phyloP scores from a whole-genome alignment of 768 basidiomycete genomes.

The Coprinellus micaceus region DNA sequence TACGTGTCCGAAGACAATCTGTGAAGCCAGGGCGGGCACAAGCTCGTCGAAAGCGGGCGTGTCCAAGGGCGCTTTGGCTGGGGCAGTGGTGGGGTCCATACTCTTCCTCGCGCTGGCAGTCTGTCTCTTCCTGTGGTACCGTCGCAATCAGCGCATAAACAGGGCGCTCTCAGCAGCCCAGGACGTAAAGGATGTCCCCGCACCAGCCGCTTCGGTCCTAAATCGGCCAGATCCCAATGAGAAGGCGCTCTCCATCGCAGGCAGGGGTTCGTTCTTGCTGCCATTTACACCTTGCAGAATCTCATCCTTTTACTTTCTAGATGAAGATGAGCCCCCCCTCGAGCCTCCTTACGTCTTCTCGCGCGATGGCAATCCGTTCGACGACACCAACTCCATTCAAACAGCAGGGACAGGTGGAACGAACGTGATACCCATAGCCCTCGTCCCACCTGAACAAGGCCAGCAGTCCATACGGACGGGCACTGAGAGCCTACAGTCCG shows the following conservation, averaged over 20 bases:
- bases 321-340: constrained; percentile 23
- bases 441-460: constrained; percentile 59
- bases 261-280: constrained; percentile 14
- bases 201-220: constrained; percentile 72
- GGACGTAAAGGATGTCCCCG: constrained; percentile 59
- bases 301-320: constrained; percentile 2
- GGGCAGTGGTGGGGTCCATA: constrained; percentile 64
- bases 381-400: constrained; percentile 75
- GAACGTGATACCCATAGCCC: constrained; percentile 84
- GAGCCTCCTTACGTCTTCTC: constrained; percentile 1
- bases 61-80: constrained; percentile 70
- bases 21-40: constrained; percentile 27
- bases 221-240: constrained; percentile 80
- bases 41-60: constrained; percentile 35
- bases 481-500: constrained; percentile 27
- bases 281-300: constrained; percentile 3
- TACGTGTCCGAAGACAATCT: constrained; percentile 50
- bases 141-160: constrained; percentile 49
- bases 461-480: constrained; percentile 28
- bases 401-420: constrained; percentile 77
- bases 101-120: constrained; percentile 54
- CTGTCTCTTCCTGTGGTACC: constrained; percentile 58
- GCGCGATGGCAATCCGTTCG: constrained; percentile 58
- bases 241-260: constrained; percentile 41
- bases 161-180: constrained; percentile 26